Base-by-base conservation (phyloP, 208 protist species). In the Herpetomonas samuelpessoai region DNA sequence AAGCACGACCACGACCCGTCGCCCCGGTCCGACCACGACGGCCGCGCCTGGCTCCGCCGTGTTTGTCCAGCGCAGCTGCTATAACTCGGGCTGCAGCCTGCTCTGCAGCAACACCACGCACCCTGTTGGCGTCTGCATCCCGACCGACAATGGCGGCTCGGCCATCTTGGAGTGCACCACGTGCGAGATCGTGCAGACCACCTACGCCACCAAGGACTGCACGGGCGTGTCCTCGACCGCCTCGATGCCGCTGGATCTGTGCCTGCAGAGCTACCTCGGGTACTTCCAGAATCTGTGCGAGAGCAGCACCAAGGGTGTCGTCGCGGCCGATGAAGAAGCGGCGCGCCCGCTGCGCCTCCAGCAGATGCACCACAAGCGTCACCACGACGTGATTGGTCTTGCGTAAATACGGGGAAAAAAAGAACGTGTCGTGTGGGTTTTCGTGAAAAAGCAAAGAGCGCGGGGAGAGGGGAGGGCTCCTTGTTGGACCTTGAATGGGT, bases 231-330 rank as follows among this genome's bases (percentile, higher is more conserved):
- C 68, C 1, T 44, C 60, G 16, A 29, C 18, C 24, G 30, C 64
- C 21, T 60, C 52, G 29, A 63, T 82, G 65, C 84, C 84, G 29
- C 61, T 83, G 39, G 54, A 71, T 58, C 47, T 48, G 46, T 91
- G 84, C 67, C 31, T 86, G 26, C n/a, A 63, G 62, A 68, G 65
- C 62, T 74, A 78, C 63, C 25, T 69, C 2, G 69, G 76, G 53
- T 85, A 83, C 65, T 68, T 79, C 25, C 30, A 86, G 62, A 83
- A 82, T 69, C 18, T 71, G 51, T 85, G 83, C 74, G 41, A n/a
- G n/a, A n/a, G n/a, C n/a, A n/a, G n/a, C n/a, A n/a, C n/a, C n/a
- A n/a, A n/a, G n/a, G n/a, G n/a, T n/a, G n/a, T n/a, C n/a, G n/a
- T n/a, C n/a, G n/a, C n/a, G n/a, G n/a, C n/a, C n/a, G n/a, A n/a